Percentiles rank a stretch among this genome's conserved stretches.
These are phyloP conservation scores for Scutellaria baicalensis DNA, from an alignment of 257 asterid genomes.

Conservation along the genomic window DNA sequence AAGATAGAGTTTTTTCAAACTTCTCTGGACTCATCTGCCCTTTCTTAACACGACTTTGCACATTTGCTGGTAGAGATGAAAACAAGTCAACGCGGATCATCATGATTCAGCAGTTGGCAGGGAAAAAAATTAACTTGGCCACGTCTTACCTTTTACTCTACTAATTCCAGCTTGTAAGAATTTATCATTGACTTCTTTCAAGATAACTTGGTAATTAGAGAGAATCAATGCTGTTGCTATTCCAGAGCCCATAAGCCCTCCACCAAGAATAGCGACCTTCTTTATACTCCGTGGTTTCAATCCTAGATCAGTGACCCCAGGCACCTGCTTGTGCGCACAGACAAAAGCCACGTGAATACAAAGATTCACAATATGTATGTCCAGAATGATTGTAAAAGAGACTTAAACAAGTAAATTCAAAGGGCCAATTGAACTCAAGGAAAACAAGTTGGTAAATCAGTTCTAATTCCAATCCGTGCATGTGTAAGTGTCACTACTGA, in stretches of 20 bases:
- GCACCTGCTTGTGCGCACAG: constrained; percentile 46
- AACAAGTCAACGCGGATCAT: background rate
- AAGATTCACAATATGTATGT: background rate
- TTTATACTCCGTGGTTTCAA: constrained; percentile 69
- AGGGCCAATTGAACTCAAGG: background rate
- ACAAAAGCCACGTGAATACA: background rate
- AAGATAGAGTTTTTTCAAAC: constrained; percentile 58
- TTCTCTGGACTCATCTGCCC: constrained; percentile 79
- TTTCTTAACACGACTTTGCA: constrained; percentile 74
- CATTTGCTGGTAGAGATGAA: constrained; percentile 44
- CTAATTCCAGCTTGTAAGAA: constrained; percentile 77
- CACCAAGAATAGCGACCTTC: constrained; percentile 90
- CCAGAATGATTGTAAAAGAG: background rate
- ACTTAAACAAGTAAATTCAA: background rate
- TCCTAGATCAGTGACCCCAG: constrained; percentile 78
- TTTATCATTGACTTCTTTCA: constrained; percentile 86
- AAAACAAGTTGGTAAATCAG: background rate
- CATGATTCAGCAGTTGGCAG: background rate
- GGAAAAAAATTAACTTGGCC: constrained; percentile 2
- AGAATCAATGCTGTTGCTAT: constrained; percentile 86
- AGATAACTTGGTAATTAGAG: constrained; percentile 59
- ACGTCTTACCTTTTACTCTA: constrained; percentile 66
- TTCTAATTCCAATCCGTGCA: background rate
- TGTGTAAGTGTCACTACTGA: background rate
- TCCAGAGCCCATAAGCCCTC: constrained; percentile 98